phyloP scores from a whole-genome alignment of 2,329 filamentous ascomycete species.

The Xylaria sp. region DNA sequence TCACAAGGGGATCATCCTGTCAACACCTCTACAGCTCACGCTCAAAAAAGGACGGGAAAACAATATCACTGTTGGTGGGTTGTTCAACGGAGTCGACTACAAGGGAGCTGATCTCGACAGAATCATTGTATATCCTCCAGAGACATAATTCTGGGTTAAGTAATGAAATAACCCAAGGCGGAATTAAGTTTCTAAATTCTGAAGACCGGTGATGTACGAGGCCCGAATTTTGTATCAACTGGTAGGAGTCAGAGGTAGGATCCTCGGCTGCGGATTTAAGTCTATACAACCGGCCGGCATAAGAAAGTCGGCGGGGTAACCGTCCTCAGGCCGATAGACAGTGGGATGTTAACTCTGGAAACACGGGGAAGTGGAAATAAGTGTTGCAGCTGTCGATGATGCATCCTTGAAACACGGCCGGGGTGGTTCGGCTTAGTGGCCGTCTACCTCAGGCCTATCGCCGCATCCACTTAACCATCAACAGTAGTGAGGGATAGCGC shows the following conservation, averaged over 20 bases:
- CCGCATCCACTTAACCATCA: not conserved
- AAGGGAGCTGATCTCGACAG: slow-evolving; percentile 69
- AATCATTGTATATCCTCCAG: slow-evolving; percentile 69
- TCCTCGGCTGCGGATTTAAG: too few species aligned
- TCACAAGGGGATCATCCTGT: slow-evolving; percentile 69
- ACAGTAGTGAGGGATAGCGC: not conserved
- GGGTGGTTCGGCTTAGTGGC: not conserved
- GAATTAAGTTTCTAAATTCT: too few species aligned
- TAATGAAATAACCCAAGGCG: not conserved
- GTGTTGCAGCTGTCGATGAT: not conserved
- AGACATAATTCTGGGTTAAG: slow-evolving; percentile 45
- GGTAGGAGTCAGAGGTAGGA: too few species aligned
- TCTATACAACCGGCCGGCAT: not conserved
- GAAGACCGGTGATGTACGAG: not conserved
- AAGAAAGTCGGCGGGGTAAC: not conserved
- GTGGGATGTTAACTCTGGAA: too few species aligned
- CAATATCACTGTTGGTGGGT: slow-evolving; percentile 67
- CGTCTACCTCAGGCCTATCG: not conserved
- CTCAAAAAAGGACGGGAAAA: slow-evolving; percentile 63
- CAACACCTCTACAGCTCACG: slow-evolving; percentile 65
- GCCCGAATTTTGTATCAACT: not conserved
- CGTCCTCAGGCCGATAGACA: too few species aligned
- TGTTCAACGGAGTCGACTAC: slow-evolving; percentile 65
- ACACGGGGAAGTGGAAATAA: not conserved
- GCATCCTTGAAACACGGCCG: not conserved